Evolutionary conservation across 1,284 basidiomycete genomes (phyloP), one percentile per base, ranked within the genome.

Genomic region (Puccinia triticina): DNA sequence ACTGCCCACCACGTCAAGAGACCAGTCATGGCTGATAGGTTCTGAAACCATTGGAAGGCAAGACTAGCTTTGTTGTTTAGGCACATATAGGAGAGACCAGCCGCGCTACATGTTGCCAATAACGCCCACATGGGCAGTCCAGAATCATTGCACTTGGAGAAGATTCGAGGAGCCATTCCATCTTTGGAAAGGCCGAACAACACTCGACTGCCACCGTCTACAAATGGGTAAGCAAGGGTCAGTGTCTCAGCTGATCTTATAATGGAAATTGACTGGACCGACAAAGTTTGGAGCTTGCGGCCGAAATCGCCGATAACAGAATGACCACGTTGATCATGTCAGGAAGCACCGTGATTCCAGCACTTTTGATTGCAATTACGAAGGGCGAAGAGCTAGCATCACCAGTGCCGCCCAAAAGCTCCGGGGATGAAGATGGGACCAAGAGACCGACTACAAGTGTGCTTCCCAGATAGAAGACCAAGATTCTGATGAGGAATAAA

Each of bases 211-310:
- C 85, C 85, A 37, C 73, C 81, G 55, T 82, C 81, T 82, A 26
- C 40, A 55, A 7, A 46, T 69, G 40, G 66, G n/a, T 48, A 37
- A 48, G 66, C 21, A 26, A 64, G 21, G 16, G 16, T 57, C 11
- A 40, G 55, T 57, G 32, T 61, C 32, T 37, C 23, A 46, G 29
- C 59, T 46, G 34, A 18, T 57, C 26, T 59, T 73, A 26, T 57
- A 40, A 59, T 48, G 34, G 61, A 53, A 57, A 75, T 34, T 34
- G 46, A 55, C 50, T 16, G 32, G 91, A 91, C 1, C 91, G 92
- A 87, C 94, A 96, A 78, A 96, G 87, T 85, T 95, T 92, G 84
- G 92, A 93, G 57, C 91, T 93, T 3, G 92, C 93, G 4, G 94
- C 93, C 10, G 92, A 94, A 89, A 94, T 94, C 1, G 94, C 94